Conservation (phyloP, 2,329 filamentous ascomycete species). For the Alternaria burnsii region DNA sequence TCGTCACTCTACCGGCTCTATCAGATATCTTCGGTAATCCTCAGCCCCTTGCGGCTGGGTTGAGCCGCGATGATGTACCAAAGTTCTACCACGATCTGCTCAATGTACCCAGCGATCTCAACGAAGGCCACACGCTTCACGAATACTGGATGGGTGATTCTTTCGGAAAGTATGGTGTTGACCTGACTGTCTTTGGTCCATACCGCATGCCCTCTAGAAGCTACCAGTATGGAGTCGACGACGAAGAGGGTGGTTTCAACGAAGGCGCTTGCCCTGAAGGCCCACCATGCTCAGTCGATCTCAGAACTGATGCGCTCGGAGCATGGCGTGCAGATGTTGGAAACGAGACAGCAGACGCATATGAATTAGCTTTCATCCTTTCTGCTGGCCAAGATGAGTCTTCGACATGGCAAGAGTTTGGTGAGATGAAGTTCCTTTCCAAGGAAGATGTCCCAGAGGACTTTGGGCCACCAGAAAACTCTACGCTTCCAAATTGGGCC, state of each 20-base stretch:
- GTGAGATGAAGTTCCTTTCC: conserved; percentile 61
- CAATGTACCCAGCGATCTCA: conserved; percentile 60
- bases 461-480: conserved; percentile 60
- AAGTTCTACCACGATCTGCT: conserved; percentile 61
- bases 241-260: conserved; percentile 56
- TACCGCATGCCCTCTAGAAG: conserved; percentile 59
- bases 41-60: conserved; percentile 53
- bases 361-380: conserved; percentile 63
- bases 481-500: conserved; percentile 57
- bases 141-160: conserved; percentile 68
- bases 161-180: conserved; percentile 61
- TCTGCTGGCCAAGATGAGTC: conserved; percentile 65
- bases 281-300: conserved; percentile 57
- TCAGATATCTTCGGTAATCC: conserved; percentile 63
- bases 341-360: conserved; percentile 58
- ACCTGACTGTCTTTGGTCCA: conserved; percentile 62
- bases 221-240: conserved; percentile 62
- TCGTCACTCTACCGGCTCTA: conserved; percentile 56
- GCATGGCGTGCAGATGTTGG: conserved; percentile 63
- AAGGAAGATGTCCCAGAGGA: conserved; percentile 59
- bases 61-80: conserved; percentile 59
- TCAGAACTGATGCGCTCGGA: conserved; percentile 60
- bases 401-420: conserved; percentile 66
- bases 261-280: conserved; percentile 57
- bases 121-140: conserved; percentile 62